Evolutionary conservation across 306 rosid species (phyloP), one percentile per base, ranked within the genome.

Genomic region (Phaseolus lunatus): DNA sequence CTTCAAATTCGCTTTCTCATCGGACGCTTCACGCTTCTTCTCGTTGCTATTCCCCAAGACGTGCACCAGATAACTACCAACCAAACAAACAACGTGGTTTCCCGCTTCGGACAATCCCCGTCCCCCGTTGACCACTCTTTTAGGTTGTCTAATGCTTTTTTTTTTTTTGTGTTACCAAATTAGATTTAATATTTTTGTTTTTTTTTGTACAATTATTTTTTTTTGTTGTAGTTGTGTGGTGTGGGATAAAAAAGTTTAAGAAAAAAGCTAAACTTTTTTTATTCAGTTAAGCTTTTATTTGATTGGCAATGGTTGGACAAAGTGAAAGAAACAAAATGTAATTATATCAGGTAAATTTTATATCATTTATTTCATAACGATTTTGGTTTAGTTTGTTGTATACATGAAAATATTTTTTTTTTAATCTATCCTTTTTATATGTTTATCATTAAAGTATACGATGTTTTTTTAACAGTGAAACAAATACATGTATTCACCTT

Each of bases 61-160:
- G 78, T 82, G 86, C 70, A 50, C 7, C 14, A 70, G 72, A 78
- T 81, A 52, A 44, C 31, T 12, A 26, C 29, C 63, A 24, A 35
- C 49, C 45, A 79, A 52, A 62, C 84, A 57, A 16, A 67, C 53
- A 79, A 67, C 86, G 83, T 79, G 84, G 62, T 79, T 50, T 71
- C 80, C 82, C 70, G 31, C 41, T 47, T 72, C 59, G 76, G 66
- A 72, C 76, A 77, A 24, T 43, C 45, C 23, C 3, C 49, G 44
- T 53, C 52, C 27, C 33, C 7, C 20, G 74, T 70, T 50, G 67
- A 47, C 73, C 50, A 37, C 18, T 10, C 13, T 10, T 56, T 37
- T 27, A 6, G 41, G 37, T 15, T 62, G 45, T n/a, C 44, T 3
- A 6, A 61, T 15, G 67, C 67, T 62, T 61, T 31, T 41, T 59